Evolutionary conservation across 2,329 filamentous ascomycete species (phyloP), one percentile per base, ranked within the genome.

Genomic region (Didymosphaeria variabile): DNA sequence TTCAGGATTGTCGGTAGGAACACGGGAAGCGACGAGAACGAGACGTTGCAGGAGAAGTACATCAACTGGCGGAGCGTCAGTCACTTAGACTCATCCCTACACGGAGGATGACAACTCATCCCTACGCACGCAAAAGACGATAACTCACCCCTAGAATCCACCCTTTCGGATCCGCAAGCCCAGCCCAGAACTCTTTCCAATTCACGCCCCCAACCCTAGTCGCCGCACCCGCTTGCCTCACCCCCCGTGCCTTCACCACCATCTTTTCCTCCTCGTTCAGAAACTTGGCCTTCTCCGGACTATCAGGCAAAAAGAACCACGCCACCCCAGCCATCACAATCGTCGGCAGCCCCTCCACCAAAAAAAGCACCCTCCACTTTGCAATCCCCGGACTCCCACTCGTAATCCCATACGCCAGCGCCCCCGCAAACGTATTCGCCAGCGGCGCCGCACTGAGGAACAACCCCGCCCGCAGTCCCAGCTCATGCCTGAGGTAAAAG

Each of bases 361-460:
- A 69, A 62, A 87, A 87, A 3, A 86, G 66, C 2, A 85, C 79
- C 38, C 87, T 84, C 91, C 90, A 93, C 59, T 83, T 86, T 2
- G 86, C 83, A 46, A 91, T 75, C 7, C 57, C 59, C 2, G 82
- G 80, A 67, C 85, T 81, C 13, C 88, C 86, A 31, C 86, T 85
- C 9, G 87, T 88, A 71, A 91, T 90, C 5, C 72, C 76, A 61
- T 76, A 78, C 10, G 76, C 76, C 10, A 90, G 79, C 3, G 87
- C 88, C 2, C 89, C 89, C 0, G 92, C 91, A 73, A 96, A 94
- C 1, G 89, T 90, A 45, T 92, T 95, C 1, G 93, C 92, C 4
- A 97, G 84, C 1, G 89, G 88, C 0, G 88, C 88, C 3, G 79
- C 79, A 12, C 72, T 72, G 26, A 82, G 62, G 63, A 88, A 89